Conservation (phyloP, 2,329 filamentous ascomycete genomes). For the Aspergillus niger region DNA sequence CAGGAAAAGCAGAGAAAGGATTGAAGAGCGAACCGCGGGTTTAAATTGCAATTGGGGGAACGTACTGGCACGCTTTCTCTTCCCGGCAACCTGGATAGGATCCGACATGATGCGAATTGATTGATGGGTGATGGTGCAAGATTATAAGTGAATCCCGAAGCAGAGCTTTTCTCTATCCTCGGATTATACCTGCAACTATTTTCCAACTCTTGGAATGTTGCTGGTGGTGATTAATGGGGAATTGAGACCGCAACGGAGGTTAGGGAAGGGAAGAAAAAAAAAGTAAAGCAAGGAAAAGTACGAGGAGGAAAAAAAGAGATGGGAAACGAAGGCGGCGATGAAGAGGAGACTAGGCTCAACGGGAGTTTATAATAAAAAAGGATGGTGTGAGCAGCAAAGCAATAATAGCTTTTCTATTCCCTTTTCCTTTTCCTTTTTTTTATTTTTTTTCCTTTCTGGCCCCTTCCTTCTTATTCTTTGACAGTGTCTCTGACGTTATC, state of each 20-base stretch:
- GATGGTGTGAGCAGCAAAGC: background rate
- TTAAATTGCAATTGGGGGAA: constrained; percentile 14
- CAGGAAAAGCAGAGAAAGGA: background rate
- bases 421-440: no score
- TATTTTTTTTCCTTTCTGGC: background rate
- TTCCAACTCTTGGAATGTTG: background rate
- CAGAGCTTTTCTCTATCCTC: background rate
- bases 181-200: no score
- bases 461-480: background rate
- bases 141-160: background rate
- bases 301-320: constrained; percentile 6
- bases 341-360: background rate
- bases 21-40: background rate
- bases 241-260: background rate
- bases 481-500: background rate
- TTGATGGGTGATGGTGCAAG: background rate
- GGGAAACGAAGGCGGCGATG: background rate
- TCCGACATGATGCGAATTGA: constrained; percentile 35
- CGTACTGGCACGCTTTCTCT: constrained; percentile 45
- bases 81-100: constrained; percentile 34
- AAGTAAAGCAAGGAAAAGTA: constrained; percentile 4
- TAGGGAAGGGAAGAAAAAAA: background rate
- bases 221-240: background rate
- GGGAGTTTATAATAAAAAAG: background rate
- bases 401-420: no score